Percentiles rank a stretch among this genome's conserved stretches.
These are phyloP conservation scores for Cutaneotrichosporon spelunceum DNA, from an alignment of 1,284 basidiomycete genomes.

Conservation along the genomic window DNA sequence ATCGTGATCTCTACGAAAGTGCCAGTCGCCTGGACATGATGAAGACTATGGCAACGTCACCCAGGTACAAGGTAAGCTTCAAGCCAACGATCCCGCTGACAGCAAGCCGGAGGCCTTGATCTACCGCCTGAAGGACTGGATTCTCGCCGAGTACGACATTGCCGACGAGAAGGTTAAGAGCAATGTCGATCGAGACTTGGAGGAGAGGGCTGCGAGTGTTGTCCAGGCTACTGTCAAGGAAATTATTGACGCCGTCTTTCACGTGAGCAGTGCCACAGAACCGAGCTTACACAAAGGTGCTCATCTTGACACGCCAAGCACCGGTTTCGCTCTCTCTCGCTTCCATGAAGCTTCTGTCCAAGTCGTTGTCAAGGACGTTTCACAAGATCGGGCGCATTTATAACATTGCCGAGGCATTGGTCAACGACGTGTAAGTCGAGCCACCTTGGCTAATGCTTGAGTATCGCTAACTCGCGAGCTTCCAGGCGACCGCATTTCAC, in stretches of 20 bases:
- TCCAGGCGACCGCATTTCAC: not conserved
- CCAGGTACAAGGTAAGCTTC: constrained; percentile 31
- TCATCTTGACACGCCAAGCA: not conserved
- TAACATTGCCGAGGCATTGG: not conserved
- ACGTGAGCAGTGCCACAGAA: not conserved
- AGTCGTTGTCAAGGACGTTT: not conserved
- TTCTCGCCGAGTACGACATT: constrained; percentile 67
- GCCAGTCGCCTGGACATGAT: constrained; percentile 45
- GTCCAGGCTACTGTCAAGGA: not conserved
- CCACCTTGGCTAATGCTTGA: not conserved
- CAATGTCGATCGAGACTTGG: not conserved
- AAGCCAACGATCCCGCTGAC: not conserved
- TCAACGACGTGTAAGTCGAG: not conserved
- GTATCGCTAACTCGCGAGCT: not conserved
- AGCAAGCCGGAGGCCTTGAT: constrained; percentile 68
- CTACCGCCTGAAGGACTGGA: constrained; percentile 79
- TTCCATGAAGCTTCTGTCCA: not conserved
- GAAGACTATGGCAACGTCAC: constrained; percentile 66
- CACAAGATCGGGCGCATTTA: not conserved
- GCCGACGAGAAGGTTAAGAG: not conserved
- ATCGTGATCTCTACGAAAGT: not conserved
- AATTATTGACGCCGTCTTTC: not conserved
- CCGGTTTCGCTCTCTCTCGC: not conserved
- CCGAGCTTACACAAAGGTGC: not conserved
- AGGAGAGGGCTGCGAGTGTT: not conserved